Conservation (phyloP, 306 rosid species). For the Sphenostylis stenocarpa region DNA sequence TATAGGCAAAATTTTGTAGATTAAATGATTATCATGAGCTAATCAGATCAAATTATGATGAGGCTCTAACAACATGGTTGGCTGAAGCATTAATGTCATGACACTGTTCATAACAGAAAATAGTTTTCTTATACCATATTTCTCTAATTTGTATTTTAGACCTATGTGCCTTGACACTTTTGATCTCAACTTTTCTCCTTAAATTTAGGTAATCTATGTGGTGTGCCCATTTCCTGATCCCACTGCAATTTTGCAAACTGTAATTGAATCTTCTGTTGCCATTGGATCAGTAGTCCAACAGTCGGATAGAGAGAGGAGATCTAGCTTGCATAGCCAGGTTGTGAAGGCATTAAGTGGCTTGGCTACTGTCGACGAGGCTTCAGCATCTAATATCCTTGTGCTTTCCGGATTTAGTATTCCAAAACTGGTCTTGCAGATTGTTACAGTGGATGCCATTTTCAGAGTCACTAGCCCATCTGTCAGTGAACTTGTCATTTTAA, state of each 20-base stretch:
- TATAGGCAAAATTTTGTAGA: conserved; percentile 17
- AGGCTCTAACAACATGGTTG: conserved; percentile 1
- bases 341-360: conserved; percentile 90
- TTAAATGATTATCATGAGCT: conserved; percentile 24
- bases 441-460: conserved; percentile 92
- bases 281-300: conserved; percentile 84
- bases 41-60: background rate
- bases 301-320: conserved; percentile 86
- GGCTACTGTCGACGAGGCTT: conserved; percentile 94
- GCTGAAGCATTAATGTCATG: background rate
- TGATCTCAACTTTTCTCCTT: conserved; percentile 24
- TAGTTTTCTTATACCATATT: background rate
- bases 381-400: conserved; percentile 75
- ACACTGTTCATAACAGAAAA: conserved; percentile 17
- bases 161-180: conserved; percentile 16
- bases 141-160: conserved; percentile 7
- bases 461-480: conserved; percentile 91
- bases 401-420: conserved; percentile 90
- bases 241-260: conserved; percentile 85
- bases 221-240: conserved; percentile 99
- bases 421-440: conserved; percentile 87
- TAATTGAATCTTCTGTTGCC: conserved; percentile 87
- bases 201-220: conserved; percentile 85
- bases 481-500: conserved; percentile 80
- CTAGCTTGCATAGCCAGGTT: conserved; percentile 78